Conservation (phyloP, 139 green algal genomes). For the Chlorella ohadii region DNA sequence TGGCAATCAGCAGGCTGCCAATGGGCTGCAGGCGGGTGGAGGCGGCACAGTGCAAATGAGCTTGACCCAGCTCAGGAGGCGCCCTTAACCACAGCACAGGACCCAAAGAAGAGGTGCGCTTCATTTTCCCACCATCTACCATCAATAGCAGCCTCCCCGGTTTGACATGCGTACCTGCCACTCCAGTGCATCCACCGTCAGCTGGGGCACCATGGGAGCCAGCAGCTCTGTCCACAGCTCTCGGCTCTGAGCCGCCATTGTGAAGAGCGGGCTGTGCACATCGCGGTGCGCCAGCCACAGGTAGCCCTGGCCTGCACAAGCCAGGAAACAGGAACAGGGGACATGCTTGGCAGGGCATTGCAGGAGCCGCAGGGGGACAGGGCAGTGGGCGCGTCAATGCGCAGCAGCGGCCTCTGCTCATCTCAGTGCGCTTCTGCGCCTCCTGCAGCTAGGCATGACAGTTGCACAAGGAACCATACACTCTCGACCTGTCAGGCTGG, state of each 20-base stretch:
- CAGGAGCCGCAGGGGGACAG: too few relatives aligned
- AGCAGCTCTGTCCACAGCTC: conserved; percentile 56
- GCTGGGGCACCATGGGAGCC: not conserved
- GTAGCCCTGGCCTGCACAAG: conserved; percentile 70
- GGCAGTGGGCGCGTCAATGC: too few relatives aligned
- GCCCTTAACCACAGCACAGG: too few relatives aligned
- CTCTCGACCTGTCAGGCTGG: too few relatives aligned
- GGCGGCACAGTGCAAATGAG: not conserved
- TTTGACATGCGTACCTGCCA: conserved; percentile 40
- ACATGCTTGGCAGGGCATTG: too few relatives aligned
- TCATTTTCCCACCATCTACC: too few relatives aligned
- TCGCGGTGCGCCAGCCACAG: conserved; percentile 75
- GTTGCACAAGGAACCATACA: too few relatives aligned
- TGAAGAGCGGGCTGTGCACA: conserved; percentile 50
- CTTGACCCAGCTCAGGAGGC: not conserved
- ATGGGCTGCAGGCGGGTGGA: conserved; percentile 8
- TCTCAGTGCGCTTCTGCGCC: too few relatives aligned
- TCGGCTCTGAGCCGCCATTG: conserved; percentile 58
- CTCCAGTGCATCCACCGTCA: conserved; percentile 37
- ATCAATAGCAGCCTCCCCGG: too few relatives aligned
- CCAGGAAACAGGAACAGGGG: not conserved
- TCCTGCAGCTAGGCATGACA: too few relatives aligned
- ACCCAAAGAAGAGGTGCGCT: too few relatives aligned
- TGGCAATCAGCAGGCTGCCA: conserved; percentile 70
- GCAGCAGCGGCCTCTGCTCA: too few relatives aligned